A percentile compares a stretch with the other conserved stretches of the same genome.
Evolutionary conservation across 441 rosid species (phyloP).

Genomic region (Mallotus repandus): DNA sequence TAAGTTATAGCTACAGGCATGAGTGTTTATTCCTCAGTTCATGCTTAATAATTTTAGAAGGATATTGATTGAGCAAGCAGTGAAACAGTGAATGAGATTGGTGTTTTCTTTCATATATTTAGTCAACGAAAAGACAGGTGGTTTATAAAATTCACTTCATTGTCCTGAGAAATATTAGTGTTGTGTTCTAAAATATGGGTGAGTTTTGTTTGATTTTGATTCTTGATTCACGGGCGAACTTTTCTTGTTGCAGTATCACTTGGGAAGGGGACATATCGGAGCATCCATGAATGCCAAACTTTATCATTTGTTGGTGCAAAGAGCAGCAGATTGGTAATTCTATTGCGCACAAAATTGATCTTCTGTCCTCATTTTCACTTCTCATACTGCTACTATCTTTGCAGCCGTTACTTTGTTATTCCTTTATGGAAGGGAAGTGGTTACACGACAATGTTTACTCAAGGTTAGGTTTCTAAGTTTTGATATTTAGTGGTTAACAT

Average conservation of each 20-base stretch:
- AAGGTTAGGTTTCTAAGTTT: constrained; percentile 48
- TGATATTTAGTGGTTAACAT: neutral
- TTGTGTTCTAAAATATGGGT: constrained; percentile 2
- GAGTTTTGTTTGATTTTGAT: neutral
- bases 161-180: neutral
- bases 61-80: constrained; percentile 1
- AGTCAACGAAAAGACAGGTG: neutral
- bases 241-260: constrained; percentile 56
- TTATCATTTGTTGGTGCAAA: constrained; percentile 66
- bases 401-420: constrained; percentile 82
- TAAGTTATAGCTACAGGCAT: neutral
- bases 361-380: constrained; percentile 12
- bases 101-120: neutral
- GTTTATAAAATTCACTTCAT: neutral
- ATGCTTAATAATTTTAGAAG: constrained; percentile 1
- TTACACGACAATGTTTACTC: constrained; percentile 84
- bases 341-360: constrained; percentile 8
- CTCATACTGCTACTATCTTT: constrained; percentile 10
- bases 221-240: neutral
- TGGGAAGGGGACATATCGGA: constrained; percentile 94
- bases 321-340: constrained; percentile 77
- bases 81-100: neutral
- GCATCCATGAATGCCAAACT: constrained; percentile 70
- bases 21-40: neutral
- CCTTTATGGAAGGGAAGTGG: constrained; percentile 90